Evolutionary conservation across 164 flowering plant genomes (phyloP).

Genomic region (Santalum album): DNA sequence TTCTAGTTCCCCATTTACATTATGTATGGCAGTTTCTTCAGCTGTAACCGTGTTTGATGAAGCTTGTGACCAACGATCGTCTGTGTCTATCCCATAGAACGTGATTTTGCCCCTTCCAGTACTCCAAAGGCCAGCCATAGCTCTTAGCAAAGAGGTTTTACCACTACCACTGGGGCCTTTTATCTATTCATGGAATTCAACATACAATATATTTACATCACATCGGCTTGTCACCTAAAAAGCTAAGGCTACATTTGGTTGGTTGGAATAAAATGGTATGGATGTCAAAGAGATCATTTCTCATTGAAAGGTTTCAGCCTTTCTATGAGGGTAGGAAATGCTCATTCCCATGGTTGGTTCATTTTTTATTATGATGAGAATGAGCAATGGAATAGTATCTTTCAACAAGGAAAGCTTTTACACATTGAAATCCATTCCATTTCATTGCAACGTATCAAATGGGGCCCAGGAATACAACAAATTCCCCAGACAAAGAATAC

Average conservation of each 20-base stretch:
- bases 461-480: no score
- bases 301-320: no score
- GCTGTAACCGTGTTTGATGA: conserved; percentile 18
- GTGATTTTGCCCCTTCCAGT: conserved; percentile 71
- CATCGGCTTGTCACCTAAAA: neutral
- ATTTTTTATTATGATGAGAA: no score
- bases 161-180: conserved; percentile 97
- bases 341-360: no score
- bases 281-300: no score
- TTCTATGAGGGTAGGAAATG: no score
- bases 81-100: conserved; percentile 40
- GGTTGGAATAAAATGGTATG: no score
- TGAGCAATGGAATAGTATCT: no score
- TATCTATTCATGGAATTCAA: conserved; percentile 31
- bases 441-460: no score
- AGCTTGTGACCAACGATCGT: conserved; percentile 15
- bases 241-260: no score
- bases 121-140: conserved; percentile 93
- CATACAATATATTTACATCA: neutral
- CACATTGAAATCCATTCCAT: no score
- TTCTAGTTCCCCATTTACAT: conserved; percentile 9
- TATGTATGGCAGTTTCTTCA: conserved; percentile 11
- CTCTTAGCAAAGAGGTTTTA: conserved; percentile 88
- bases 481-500: neutral
- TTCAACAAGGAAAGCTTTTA: no score